Conservation (phyloP, 441 rosid species). For the Croton setiger region DNA sequence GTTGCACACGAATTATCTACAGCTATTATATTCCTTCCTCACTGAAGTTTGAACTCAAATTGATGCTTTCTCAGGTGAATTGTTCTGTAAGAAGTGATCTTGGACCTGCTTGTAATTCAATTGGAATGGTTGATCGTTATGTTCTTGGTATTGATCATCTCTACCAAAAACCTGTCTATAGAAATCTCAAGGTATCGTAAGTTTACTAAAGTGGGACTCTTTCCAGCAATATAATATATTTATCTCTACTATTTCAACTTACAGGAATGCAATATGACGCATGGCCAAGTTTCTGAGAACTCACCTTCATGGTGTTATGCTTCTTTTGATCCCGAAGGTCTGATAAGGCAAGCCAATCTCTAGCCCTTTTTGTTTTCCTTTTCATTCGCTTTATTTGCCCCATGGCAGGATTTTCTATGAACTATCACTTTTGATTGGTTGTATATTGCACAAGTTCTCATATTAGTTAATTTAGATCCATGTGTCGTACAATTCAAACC, state of each 20-base stretch:
- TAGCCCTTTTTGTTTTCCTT: constrained; percentile 4
- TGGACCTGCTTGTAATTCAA: constrained; percentile 38
- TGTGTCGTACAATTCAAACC: too few species aligned
- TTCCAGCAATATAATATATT: background rate
- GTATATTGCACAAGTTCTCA: too few species aligned
- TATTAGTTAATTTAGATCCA: too few species aligned
- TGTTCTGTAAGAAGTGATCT: constrained; percentile 33
- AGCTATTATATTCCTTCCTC: too few species aligned
- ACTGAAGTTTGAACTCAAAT: background rate
- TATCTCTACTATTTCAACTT: constrained; percentile 9
- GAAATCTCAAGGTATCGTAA: constrained; percentile 29
- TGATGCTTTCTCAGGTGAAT: constrained; percentile 19
- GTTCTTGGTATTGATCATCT: constrained; percentile 29
- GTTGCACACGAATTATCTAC: background rate
- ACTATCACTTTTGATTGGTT: background rate
- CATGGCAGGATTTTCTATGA: background rate
- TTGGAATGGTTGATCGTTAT: constrained; percentile 33
- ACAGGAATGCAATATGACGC: constrained; percentile 27
- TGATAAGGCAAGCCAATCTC: constrained; percentile 21
- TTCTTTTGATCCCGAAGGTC: constrained; percentile 29
- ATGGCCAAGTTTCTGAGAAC: constrained; percentile 22
- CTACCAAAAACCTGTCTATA: constrained; percentile 27
- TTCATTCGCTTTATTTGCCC: background rate
- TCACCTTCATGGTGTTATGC: constrained; percentile 36
- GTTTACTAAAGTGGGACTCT: background rate